A percentile compares a stretch with the other conserved stretches of the same genome.
Evolutionary conservation across 805 yeast genomes (phyloP).

Genomic region (Priceomyces castillae): DNA sequence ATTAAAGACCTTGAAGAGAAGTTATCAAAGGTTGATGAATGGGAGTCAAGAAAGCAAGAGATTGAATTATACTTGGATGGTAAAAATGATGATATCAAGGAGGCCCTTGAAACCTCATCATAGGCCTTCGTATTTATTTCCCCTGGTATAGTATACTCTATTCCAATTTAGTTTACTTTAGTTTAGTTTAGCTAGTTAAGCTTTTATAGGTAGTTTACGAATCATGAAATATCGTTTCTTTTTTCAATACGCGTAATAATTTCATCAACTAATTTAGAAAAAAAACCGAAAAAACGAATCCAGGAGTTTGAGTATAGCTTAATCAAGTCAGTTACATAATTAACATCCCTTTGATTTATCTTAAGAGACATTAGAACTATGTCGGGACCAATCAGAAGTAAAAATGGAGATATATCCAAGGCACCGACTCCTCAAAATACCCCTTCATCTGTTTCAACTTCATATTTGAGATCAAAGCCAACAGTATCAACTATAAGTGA

Average conservation of each 20-base stretch:
- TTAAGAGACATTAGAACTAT: conserved; percentile 31
- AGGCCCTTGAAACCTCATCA: background rate
- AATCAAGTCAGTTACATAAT: background rate
- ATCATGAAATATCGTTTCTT: background rate
- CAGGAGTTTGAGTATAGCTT: background rate
- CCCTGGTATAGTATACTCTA: background rate
- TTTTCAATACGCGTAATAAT: conserved; percentile 3
- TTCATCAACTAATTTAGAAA: conserved; percentile 3
- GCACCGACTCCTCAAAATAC: conserved; percentile 99
- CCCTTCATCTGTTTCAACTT: conserved; percentile 80
- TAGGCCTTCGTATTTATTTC: background rate
- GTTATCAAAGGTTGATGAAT: conserved; percentile 53
- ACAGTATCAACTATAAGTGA: conserved; percentile 67
- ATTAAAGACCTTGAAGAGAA: conserved; percentile 63
- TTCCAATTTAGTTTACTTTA: background rate
- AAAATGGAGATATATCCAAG: conserved; percentile 69
- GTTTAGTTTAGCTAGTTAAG: background rate
- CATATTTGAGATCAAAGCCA: conserved; percentile 63
- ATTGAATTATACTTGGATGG: conserved; percentile 55
- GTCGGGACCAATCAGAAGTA: conserved; percentile 84
- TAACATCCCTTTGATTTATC: background rate
- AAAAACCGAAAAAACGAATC: conserved; percentile 1
- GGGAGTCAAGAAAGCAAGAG: conserved; percentile 60
- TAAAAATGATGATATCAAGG: conserved; percentile 18
- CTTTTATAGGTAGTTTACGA: background rate